Conservation (phyloP, 106 monocot species). For the Apostasia shenzhenica region DNA sequence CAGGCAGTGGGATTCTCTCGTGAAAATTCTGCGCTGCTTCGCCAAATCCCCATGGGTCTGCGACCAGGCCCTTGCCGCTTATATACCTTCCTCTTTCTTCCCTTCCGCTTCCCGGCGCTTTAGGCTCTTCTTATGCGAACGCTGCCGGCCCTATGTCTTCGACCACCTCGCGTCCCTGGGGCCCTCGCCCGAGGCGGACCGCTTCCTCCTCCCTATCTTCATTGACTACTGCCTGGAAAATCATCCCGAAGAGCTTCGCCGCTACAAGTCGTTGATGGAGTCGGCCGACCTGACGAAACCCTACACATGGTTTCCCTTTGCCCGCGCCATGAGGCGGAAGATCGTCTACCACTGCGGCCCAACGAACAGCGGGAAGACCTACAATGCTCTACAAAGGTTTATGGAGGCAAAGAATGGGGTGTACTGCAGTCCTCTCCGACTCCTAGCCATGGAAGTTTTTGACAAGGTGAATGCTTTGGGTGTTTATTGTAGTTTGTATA, state of each 20-base stretch:
- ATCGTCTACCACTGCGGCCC: constrained; percentile 96
- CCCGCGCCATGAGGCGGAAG: constrained; percentile 82
- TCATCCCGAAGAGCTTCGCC: constrained; percentile 42
- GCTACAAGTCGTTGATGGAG: constrained; percentile 34
- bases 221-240: constrained; percentile 60
- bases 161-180: constrained; percentile 25
- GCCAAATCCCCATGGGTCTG: constrained; percentile 59
- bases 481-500: constrained; percentile 81
- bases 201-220: constrained; percentile 75
- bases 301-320: constrained; percentile 95
- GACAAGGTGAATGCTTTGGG: constrained; percentile 85
- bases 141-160: constrained; percentile 16
- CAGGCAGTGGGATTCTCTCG: constrained; percentile 28
- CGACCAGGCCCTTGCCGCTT: constrained; percentile 81
- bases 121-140: constrained; percentile 43
- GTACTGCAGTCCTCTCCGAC: constrained; percentile 85
- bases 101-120: constrained; percentile 53
- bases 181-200: constrained; percentile 28
- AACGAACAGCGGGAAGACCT: constrained; percentile 97
- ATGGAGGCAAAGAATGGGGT: constrained; percentile 66
- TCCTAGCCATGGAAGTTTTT: constrained; percentile 97
- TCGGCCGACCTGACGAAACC: constrained; percentile 80
- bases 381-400: constrained; percentile 79
- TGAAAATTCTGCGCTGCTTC: constrained; percentile 41
- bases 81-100: constrained; percentile 74